Base-by-base conservation (phyloP, 2,329 filamentous ascomycete species). In the Anisogramma anomala region DNA sequence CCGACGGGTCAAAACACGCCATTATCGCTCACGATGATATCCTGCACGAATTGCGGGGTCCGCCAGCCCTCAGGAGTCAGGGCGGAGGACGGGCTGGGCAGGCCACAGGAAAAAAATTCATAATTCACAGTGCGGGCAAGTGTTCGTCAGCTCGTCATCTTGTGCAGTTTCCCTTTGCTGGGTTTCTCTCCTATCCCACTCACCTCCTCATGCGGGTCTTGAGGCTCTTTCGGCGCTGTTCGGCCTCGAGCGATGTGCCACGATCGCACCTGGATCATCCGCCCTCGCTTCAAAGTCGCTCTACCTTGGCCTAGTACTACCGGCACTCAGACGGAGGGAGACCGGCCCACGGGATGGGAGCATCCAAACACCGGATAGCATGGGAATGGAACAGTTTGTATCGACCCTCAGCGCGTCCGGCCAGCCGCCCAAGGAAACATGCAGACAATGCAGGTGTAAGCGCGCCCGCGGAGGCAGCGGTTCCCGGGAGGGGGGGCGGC, bases 11-110 rank as follows among this genome's bases (percentile, higher is more conserved):
- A 33, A 46, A 42, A 47, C 36, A 41, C 45, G 45, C 41, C 31
- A 47, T 47, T 41, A 41, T 44, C 34, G 45, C 45, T 41, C 26
- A 38, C 41, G 45, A 47, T 47, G 37, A 41, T 47, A 47, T 39
- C 45, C 44, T 47, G 33, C 36, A 34, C 38, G 17, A 39, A 41
- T 28, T 41, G 45, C 45, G 45, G 45, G 45, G 45, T 47, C 45
- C 45, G 26, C 36, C 41, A 28, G 14, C 34, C 39, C 22, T 26
- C 37, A 28, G 26, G 39, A 31, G 36, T 32, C 26, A 19, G 19
- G 35, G 7, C 30, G 33, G 10, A 17, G 35, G n/a, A 30, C 8
- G 13, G 8, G n/a, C 27, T 26, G 23, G 15, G 25, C 14, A 31
- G 14, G n/a, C 27, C 27, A 41, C 30, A 25, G n/a, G 38, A 31